A percentile compares a stretch with the other conserved stretches of the same genome.
Evolutionary conservation across 108 stramenopile genomes (phyloP).

Genomic region (Fistulifera solaris): DNA sequence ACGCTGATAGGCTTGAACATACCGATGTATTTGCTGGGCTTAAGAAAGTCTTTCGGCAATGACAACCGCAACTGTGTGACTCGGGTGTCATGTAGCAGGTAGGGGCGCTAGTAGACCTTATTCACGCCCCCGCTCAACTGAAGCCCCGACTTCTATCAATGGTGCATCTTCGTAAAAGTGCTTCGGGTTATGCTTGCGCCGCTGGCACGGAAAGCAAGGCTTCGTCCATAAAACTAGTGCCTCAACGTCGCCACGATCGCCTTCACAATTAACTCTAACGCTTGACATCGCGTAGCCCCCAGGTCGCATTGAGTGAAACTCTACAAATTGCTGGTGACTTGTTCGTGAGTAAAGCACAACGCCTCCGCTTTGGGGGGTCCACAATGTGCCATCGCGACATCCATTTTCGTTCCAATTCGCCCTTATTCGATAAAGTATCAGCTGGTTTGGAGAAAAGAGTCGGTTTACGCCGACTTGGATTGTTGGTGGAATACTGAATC

Average conservation of each 20-base stretch:
- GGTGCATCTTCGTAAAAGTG: neutral
- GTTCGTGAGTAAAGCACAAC: slow-evolving; percentile 28
- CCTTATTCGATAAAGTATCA: too few relatives aligned
- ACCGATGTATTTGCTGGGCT: too few relatives aligned
- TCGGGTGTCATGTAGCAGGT: too few relatives aligned
- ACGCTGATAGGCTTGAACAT: too few relatives aligned
- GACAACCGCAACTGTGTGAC: too few relatives aligned
- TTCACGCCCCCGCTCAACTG: neutral
- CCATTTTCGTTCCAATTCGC: too few relatives aligned
- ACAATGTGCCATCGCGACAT: neutral
- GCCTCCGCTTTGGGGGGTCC: slow-evolving; percentile 51
- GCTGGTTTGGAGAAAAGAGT: too few relatives aligned
- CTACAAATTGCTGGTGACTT: slow-evolving; percentile 30
- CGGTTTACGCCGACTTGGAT: too few relatives aligned
- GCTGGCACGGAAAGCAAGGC: neutral
- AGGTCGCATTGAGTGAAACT: slow-evolving; percentile 20
- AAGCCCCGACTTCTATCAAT: neutral
- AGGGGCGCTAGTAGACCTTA: too few relatives aligned
- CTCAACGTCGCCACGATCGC: neutral
- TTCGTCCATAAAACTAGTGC: neutral
- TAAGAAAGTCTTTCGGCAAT: too few relatives aligned
- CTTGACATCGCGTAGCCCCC: slow-evolving; percentile 15
- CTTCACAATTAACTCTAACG: too few relatives aligned
- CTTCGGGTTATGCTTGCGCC: neutral
- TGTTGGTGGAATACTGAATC: too few relatives aligned